These are phyloP conservation scores for Claviceps sp. DNA, from an alignment of 2,329 filamentous ascomycete species.

Conservation along the genomic window DNA sequence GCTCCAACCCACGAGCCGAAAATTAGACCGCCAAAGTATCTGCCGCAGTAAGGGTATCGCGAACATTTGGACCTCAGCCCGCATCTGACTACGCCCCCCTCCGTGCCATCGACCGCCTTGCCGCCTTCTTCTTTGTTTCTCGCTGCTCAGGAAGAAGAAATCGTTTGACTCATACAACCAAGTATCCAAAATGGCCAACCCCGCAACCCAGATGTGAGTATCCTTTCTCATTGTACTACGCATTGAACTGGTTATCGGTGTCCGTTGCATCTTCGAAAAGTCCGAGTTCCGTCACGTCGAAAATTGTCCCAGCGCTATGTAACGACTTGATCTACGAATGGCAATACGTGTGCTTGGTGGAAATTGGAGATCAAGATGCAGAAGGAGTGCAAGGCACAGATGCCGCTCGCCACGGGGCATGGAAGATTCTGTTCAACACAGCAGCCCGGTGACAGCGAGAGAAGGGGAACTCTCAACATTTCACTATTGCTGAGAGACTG, in stretches of 20 bases:
- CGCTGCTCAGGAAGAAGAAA: slow-evolving; percentile 13
- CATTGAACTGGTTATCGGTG: neutral
- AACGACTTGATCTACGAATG: neutral
- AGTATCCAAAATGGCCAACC: slow-evolving; percentile 44
- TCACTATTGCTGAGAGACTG: neutral
- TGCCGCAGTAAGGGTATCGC: slow-evolving; percentile 5
- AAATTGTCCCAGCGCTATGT: neutral
- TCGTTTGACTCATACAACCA: slow-evolving; percentile 4
- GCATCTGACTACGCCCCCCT: slow-evolving; percentile 6
- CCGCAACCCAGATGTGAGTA: slow-evolving; percentile 50
- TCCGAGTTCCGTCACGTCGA: neutral
- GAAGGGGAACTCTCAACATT: neutral
- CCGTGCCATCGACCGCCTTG: slow-evolving; percentile 12
- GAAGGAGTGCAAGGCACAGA: neutral
- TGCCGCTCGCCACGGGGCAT: neutral
- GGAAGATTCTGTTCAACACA: neutral
- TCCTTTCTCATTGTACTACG: neutral
- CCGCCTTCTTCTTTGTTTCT: slow-evolving; percentile 15
- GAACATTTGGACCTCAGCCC: slow-evolving; percentile 7
- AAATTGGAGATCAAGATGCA: neutral
- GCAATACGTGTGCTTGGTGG: neutral
- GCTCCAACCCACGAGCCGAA: slow-evolving; percentile 18
- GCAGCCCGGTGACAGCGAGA: neutral
- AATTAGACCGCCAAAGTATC: slow-evolving; percentile 7
- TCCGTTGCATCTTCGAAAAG: neutral